phyloP scores from a whole-genome alignment of 225 moss, liverwort and hornwort genomes.

The Ulota crispa region DNA sequence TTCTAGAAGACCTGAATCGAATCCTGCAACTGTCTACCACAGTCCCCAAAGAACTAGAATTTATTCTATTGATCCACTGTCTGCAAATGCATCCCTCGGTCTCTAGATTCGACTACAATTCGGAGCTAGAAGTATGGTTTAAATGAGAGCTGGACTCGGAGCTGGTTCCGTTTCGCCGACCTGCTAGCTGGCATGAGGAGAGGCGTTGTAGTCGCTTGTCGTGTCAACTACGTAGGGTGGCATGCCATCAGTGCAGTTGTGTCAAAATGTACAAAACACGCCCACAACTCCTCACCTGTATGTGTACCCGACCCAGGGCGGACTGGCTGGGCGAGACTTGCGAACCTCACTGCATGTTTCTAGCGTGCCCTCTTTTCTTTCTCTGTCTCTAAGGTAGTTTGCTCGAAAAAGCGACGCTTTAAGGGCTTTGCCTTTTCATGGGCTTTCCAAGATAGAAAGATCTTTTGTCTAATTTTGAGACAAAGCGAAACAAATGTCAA shows the following conservation, averaged over 20 bases:
- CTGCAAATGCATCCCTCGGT: too few relatives aligned
- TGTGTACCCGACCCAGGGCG: neutral
- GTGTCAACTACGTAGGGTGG: slow-evolving; percentile 31
- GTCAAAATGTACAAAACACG: slow-evolving; percentile 15
- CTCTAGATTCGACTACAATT: neutral
- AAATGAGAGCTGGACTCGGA: neutral
- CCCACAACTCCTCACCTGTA: neutral
- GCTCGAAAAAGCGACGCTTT: too few relatives aligned
- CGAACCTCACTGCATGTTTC: neutral
- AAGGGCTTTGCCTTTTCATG: too few relatives aligned
- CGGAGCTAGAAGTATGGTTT: neutral
- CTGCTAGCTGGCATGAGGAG: neutral
- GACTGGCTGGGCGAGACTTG: neutral
- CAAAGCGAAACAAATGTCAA: too few relatives aligned
- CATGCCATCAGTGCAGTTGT: slow-evolving; percentile 3
- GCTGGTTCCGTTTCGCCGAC: neutral
- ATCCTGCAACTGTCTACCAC: neutral
- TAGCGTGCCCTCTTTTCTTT: neutral
- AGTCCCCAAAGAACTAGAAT: neutral
- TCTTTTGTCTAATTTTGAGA: too few relatives aligned
- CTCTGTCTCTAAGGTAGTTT: neutral
- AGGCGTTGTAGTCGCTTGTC: slow-evolving; percentile 28
- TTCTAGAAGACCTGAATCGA: neutral
- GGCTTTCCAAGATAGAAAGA: too few relatives aligned
- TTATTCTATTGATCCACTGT: neutral